Conservation (phyloP, 306 rosid genomes). For the Quercus dentata region DNA sequence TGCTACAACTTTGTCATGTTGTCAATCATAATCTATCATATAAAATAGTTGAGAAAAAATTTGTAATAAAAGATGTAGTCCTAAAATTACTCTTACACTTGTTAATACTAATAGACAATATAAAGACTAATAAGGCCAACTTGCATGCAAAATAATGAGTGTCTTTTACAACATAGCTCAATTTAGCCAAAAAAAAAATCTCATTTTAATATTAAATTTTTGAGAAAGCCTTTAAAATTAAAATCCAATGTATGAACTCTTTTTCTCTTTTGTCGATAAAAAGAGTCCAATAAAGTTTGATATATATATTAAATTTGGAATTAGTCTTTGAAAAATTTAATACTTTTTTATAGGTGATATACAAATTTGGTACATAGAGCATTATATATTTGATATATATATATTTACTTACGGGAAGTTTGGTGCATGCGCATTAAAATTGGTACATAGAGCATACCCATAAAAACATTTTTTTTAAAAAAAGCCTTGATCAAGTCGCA, state of each 20-base stretch:
- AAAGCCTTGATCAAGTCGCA: background rate
- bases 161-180: background rate
- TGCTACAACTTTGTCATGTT: too few relatives aligned
- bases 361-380: background rate
- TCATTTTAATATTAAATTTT: background rate
- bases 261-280: too few relatives aligned
- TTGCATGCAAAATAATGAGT: constrained; percentile 5
- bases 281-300: too few relatives aligned
- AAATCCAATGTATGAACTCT: too few relatives aligned
- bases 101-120: background rate
- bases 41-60: too few relatives aligned
- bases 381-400: too few relatives aligned
- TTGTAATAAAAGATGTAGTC: too few relatives aligned
- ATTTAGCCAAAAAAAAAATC: background rate
- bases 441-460: too few relatives aligned
- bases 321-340: background rate
- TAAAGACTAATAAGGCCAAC: background rate
- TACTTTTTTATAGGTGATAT: background rate
- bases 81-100: background rate
- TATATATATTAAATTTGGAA: background rate
- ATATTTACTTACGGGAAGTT: background rate
- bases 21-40: too few relatives aligned
- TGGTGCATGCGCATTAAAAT: background rate
- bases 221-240: background rate
- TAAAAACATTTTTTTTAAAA: background rate